Base-by-base conservation (phyloP, 2,329 filamentous ascomycete genomes). In the Chrysosphaeria jannelii region DNA sequence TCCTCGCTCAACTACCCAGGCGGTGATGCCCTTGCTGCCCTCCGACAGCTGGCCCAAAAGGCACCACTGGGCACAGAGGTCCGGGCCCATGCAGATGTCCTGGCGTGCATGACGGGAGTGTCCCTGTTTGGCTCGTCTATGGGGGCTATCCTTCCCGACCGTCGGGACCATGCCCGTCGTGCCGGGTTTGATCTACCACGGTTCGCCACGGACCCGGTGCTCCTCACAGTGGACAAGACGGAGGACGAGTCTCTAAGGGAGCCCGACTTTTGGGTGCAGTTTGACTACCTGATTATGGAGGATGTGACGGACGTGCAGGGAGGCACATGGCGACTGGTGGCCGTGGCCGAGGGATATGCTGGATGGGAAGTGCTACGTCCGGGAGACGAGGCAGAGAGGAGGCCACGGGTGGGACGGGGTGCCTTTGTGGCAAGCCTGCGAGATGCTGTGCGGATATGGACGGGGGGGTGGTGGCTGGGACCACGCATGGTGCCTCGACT, bases 1-100 rank as follows among this genome's bases (percentile, higher is more conserved):
- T 90, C 78, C 0, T 68, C 72, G 9, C 61, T 88, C 27, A 97
- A 91, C 45, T 97, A 97, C 38, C 85, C 85, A 1, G 85, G 85
- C 22, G 85, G 75, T 12, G 60, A 72, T 28, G 85, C 79, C 3
- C 51, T 93, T 12, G 33, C 43, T 6, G 47, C 53, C 21, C 45
- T 69, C 19, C 49, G 54, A 28, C 26, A 59, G 4, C 34, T 47
- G 8, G 41, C 51, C 4, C n/a, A n/a, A n/a, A n/a, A n/a, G n/a
- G n/a, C n/a, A n/a, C n/a, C n/a, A n/a, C n/a, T n/a, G n/a, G n/a
- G n/a, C n/a, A 18, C 16, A 7, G 16, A 18, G 16, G 40, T 54
- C 8, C 34, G 36, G 19, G 49, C 65, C 20, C 65, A 71, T 35
- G 58, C 63, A 22, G 65, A 70, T 34, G 59, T 68, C 8, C 45